These are phyloP conservation scores for Aspergillus fructus DNA, from an alignment of 2,329 filamentous ascomycete genomes.

Conservation along the genomic window DNA sequence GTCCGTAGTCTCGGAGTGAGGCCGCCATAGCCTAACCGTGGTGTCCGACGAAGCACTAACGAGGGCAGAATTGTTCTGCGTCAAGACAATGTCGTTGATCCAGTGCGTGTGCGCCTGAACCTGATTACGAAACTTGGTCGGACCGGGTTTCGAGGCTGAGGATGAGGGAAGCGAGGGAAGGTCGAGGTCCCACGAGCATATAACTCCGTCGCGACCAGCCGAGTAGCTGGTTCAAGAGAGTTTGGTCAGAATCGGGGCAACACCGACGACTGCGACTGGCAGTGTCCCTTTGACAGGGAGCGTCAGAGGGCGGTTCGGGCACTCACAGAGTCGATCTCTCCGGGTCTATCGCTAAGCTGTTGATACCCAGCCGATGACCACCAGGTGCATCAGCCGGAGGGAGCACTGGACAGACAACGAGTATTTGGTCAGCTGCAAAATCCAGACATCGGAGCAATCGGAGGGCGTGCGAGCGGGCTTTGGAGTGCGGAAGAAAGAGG, in stretches of 20 bases:
- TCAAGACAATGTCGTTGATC: constrained; percentile 89
- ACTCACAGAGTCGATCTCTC: constrained; percentile 81
- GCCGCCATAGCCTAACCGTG: constrained; percentile 89
- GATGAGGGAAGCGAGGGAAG: constrained; percentile 34
- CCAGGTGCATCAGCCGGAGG: constrained; percentile 72
- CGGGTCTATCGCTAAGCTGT: constrained; percentile 85
- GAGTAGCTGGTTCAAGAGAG: constrained; percentile 68
- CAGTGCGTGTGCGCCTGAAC: constrained; percentile 88
- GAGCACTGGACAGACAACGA: constrained; percentile 53
- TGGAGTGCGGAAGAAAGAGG: background rate
- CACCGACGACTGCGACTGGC: background rate
- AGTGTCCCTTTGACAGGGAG: background rate
- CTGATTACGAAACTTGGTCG: constrained; percentile 60
- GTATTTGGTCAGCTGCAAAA: constrained; percentile 7
- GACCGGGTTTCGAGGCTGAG: constrained; percentile 28
- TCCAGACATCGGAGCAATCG: background rate
- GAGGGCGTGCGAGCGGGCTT: background rate
- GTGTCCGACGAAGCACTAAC: constrained; percentile 93
- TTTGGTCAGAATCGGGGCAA: constrained; percentile 21
- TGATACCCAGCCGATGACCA: constrained; percentile 90
- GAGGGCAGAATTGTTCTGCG: constrained; percentile 73
- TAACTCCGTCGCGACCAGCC: constrained; percentile 88
- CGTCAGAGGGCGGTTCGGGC: background rate
- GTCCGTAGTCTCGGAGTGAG: constrained; percentile 61
- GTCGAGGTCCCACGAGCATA: constrained; percentile 88